phyloP scores from a whole-genome alignment of 768 basidiomycete species.

The Mycena rebaudengoi region DNA sequence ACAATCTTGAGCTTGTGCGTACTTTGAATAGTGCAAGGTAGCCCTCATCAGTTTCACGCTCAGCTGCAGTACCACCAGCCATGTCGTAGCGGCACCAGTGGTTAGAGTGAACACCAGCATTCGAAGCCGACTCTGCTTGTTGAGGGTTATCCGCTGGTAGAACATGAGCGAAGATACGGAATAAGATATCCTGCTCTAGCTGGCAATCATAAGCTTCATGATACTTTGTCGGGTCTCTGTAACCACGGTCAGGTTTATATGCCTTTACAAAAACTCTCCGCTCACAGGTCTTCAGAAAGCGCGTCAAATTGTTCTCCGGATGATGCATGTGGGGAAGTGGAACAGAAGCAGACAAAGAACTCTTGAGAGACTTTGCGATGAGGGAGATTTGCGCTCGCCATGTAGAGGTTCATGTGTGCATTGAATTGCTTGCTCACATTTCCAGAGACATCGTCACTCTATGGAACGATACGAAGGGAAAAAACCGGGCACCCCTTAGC shows the following conservation, averaged over 20 bases:
- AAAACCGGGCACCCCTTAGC: slow-evolving; percentile 3
- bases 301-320: slow-evolving; percentile 40
- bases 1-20: background rate
- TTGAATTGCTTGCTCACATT: slow-evolving; percentile 43
- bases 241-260: background rate
- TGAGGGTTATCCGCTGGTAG: slow-evolving; percentile 43
- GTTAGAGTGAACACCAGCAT: slow-evolving; percentile 33
- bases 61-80: slow-evolving; percentile 30
- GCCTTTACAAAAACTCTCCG: background rate
- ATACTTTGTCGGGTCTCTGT: too few species aligned
- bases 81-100: slow-evolving; percentile 32
- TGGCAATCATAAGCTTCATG: slow-evolving; percentile 35
- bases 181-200: slow-evolving; percentile 32
- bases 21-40: background rate
- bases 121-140: slow-evolving; percentile 37
- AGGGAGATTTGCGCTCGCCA: slow-evolving; percentile 39
- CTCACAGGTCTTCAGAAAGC: slow-evolving; percentile 26
- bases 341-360: slow-evolving; percentile 40
- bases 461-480: background rate
- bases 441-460: slow-evolving; percentile 16
- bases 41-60: slow-evolving; percentile 24
- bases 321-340: slow-evolving; percentile 42
- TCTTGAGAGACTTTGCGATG: slow-evolving; percentile 37
- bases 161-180: slow-evolving; percentile 30
- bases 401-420: slow-evolving; percentile 43